Conservation (phyloP, 2,329 filamentous ascomycete genomes). For the Fragosphaeria purpurea region DNA sequence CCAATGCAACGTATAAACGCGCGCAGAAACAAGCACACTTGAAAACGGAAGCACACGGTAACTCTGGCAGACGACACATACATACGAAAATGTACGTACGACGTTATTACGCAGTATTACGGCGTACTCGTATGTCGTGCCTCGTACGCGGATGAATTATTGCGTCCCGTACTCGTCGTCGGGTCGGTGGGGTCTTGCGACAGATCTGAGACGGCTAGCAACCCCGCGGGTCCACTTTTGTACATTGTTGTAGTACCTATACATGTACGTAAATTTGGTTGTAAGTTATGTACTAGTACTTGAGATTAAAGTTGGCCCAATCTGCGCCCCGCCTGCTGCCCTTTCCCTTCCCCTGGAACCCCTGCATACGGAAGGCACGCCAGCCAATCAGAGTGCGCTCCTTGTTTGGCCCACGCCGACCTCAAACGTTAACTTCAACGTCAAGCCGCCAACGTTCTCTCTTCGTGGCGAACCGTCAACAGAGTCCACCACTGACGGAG, state of each 20-base stretch:
- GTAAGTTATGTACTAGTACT: not conserved
- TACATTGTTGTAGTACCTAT: not conserved
- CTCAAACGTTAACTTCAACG: constrained; percentile 2
- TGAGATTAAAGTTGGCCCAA: not conserved
- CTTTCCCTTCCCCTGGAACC: constrained; percentile 15
- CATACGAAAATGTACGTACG: too few relatives aligned
- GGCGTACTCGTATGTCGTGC: too few relatives aligned
- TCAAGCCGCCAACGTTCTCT: too few relatives aligned
- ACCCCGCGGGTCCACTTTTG: constrained; percentile 4
- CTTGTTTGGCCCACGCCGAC: not conserved
- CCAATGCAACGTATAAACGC: not conserved
- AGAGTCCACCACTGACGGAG: too few relatives aligned
- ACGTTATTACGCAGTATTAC: too few relatives aligned
- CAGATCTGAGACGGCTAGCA: constrained; percentile 17
- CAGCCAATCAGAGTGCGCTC: constrained; percentile 8
- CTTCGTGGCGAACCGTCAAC: too few relatives aligned
- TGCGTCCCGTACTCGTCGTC: too few relatives aligned
- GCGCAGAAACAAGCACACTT: too few relatives aligned
- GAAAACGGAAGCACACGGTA: not conserved
- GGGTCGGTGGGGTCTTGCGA: constrained; percentile 23
- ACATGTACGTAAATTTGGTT: not conserved
- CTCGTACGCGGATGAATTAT: too few relatives aligned
- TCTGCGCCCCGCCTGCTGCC: constrained; percentile 2
- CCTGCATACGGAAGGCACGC: constrained; percentile 4
- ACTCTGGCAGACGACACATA: too few relatives aligned